Evolutionary conservation across 495 filamentous ascomycete species (phyloP), one percentile per base, ranked within the genome.

Genomic region (Penicillium cataractarum): DNA sequence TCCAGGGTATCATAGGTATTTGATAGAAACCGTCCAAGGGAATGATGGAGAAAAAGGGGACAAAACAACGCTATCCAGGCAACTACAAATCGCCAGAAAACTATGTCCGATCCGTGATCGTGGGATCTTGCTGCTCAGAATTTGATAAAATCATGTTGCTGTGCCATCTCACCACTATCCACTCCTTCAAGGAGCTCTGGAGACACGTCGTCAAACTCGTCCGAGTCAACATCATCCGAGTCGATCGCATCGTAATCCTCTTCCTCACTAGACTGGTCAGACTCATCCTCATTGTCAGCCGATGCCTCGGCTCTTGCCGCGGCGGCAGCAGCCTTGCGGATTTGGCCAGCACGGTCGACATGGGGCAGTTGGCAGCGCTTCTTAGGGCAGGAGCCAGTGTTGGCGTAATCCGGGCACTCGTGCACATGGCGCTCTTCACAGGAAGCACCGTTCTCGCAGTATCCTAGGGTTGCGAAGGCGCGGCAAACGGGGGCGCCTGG

Each of bases 401-500:
- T 97, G 82, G 91, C 90, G 80, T 96, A 97, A 72, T 97, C 91
- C 49, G 95, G 95, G 71, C 95, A 99, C 73, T 97, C 95, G 75
- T 85, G 80, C 57, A 91, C 87, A 76, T 99, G 95, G 63, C 92
- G 90, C 62, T 96, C 87, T 60, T 87, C 71, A 72, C 95, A 99
- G 46, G 79, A 72, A 44, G 82, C 82, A 49, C 95, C 95, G 71
- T 92, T 91, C 57, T 90, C 88, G 79, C 95, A 99, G 72, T 95
- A 97, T 44, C 95, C 95, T 66, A 96, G 83, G 19, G 85, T 86
- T 21, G 90, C 93, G 78, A 99, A 99, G 13, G 84, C 70, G 60
- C 88, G 86, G 73, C 95, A 99, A 55, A 97, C 90, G 8, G 85
- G 89, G 40, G 94, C 92, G 65, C 86, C 83, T 65, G 92, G 87